Conservation (phyloP, 148 eudicot species). For the Dysphania ambrosioides region DNA sequence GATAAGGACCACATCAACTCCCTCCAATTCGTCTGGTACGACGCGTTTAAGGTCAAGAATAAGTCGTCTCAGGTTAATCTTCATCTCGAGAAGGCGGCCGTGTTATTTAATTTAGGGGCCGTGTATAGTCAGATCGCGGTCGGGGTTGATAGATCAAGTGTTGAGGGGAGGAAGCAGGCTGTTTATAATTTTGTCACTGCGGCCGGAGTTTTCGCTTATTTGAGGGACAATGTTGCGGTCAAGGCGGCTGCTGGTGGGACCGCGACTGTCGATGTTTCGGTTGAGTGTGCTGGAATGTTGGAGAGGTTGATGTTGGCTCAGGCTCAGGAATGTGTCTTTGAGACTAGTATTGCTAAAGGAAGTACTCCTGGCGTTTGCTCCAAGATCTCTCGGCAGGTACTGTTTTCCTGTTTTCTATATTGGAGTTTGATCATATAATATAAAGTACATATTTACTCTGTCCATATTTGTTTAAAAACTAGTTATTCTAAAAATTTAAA, state of each 20-base stretch:
- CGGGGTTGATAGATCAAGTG: slow-evolving; percentile 51
- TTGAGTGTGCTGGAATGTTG: slow-evolving; percentile 93
- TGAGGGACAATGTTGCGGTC: slow-evolving; percentile 72
- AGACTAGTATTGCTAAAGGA: slow-evolving; percentile 76
- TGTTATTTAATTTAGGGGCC: slow-evolving; percentile 88
- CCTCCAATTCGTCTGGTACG: slow-evolving; percentile 72
- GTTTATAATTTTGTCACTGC: slow-evolving; percentile 62
- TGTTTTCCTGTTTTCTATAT: not conserved
- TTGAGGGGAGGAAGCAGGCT: slow-evolving; percentile 78
- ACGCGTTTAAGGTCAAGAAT: slow-evolving; percentile 68
- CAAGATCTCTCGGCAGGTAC: slow-evolving; percentile 86
- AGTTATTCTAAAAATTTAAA: no score
- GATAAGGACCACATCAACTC: slow-evolving; percentile 77
- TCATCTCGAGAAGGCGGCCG: slow-evolving; percentile 88
- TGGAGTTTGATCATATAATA: no score
- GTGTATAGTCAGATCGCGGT: slow-evolving; percentile 82
- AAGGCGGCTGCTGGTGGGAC: slow-evolving; percentile 69
- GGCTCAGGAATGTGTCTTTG: slow-evolving; percentile 94
- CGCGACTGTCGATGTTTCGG: slow-evolving; percentile 71
- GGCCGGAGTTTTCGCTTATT: slow-evolving; percentile 76
- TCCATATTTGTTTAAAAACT: no score
- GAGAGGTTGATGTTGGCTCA: slow-evolving; percentile 97
- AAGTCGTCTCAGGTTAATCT: slow-evolving; percentile 75
- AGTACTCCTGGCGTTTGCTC: slow-evolving; percentile 87
- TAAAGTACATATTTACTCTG: no score